A percentile compares a stretch with the other conserved stretches of the same genome.
Evolutionary conservation across 768 basidiomycete species (phyloP).

Genomic region (Rhizopogon vesiculosus): DNA sequence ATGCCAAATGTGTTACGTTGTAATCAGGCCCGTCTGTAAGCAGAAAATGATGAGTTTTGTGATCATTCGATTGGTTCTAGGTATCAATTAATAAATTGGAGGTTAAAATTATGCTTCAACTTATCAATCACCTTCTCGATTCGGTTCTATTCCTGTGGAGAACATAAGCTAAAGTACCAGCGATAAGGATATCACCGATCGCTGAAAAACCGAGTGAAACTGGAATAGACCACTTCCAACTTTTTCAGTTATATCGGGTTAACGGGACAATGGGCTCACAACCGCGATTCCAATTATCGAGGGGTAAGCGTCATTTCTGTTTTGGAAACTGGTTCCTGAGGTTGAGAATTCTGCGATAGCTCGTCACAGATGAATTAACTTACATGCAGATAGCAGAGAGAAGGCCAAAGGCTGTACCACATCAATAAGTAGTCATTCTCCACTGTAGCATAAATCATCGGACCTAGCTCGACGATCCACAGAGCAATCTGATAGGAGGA

Average conservation of each 20-base stretch:
- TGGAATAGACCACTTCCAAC: slow-evolving; percentile 15
- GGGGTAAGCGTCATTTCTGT: not conserved
- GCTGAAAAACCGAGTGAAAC: slow-evolving; percentile 20
- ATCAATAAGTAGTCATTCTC: not conserved
- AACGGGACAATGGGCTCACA: not conserved
- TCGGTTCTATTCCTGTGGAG: slow-evolving; percentile 5
- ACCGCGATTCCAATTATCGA: not conserved
- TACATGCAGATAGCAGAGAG: not conserved
- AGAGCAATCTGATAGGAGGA: not conserved
- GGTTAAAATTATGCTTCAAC: not conserved
- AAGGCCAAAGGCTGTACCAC: not conserved
- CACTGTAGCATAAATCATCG: not conserved
- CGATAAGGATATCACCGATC: slow-evolving; percentile 15
- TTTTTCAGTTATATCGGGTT: not conserved
- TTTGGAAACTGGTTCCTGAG: not conserved
- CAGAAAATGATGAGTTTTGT: slow-evolving; percentile 13
- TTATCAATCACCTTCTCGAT: slow-evolving; percentile 9
- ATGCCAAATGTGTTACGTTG: slow-evolving; percentile 10
- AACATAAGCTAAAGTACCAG: slow-evolving; percentile 13
- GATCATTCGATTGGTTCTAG: slow-evolving; percentile 14
- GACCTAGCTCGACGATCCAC: not conserved
- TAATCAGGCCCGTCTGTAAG: slow-evolving; percentile 25
- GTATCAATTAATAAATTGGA: not conserved
- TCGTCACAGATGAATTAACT: not conserved
- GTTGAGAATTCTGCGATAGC: not conserved